Conservation (phyloP, 139 green algal genomes). For the Coelastrella sp. region DNA sequence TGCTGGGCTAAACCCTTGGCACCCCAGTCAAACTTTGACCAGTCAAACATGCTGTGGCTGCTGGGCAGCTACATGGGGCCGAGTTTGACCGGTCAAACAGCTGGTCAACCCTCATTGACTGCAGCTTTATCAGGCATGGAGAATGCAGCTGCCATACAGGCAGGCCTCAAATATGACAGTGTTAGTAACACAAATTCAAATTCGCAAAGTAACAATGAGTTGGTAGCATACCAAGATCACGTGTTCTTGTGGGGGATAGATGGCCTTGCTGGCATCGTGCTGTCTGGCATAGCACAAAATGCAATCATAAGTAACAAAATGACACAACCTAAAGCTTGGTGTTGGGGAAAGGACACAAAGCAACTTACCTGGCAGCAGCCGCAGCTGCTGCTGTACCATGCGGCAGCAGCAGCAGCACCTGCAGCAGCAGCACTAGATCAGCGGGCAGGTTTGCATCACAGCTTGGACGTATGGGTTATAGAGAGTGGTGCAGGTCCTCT, state of each 20-base stretch:
- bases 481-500: constrained; percentile 23
- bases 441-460: not conserved
- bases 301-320: constrained; percentile 19
- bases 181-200: not conserved
- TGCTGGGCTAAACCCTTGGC: constrained; percentile 61
- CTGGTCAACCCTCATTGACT: not conserved
- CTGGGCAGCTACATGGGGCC: constrained; percentile 8
- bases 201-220: no score
- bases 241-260: constrained; percentile 77
- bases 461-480: constrained; percentile 25
- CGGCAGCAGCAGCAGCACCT: not conserved
- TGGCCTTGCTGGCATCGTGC: constrained; percentile 65
- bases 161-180: not conserved
- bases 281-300: constrained; percentile 62
- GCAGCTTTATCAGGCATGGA: constrained; percentile 18
- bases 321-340: constrained; percentile 53
- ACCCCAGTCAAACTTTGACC: not conserved
- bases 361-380: constrained; percentile 29
- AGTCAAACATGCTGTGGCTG: constrained; percentile 45
- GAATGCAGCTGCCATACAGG: constrained; percentile 13
- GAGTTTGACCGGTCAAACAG: not conserved
- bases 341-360: constrained; percentile 65
- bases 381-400: constrained; percentile 10
- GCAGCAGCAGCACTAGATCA: not conserved
- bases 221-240: constrained; percentile 44